Evolutionary conservation across 2,329 filamentous ascomycete genomes (phyloP), one percentile per base, ranked within the genome.

Genomic region (Hypomyces rosellus): DNA sequence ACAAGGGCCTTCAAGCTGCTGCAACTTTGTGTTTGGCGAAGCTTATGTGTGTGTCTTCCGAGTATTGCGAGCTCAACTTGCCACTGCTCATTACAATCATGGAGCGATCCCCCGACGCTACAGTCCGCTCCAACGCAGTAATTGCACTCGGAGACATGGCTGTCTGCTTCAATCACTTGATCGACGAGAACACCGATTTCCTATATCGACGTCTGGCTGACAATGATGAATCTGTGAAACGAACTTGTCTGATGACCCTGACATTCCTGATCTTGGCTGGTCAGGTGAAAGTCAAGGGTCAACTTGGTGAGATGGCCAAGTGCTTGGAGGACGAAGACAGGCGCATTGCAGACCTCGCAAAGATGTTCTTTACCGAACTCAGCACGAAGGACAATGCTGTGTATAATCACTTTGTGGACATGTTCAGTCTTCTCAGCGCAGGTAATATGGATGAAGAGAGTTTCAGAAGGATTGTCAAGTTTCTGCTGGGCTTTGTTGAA

Each of bases 321-420:
- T 99, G 93, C 59, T 79, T 99, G 30, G 93, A 99, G 69, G 93
- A 99, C 63, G 83, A 85, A n/a, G 95, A 99, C 64, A 90, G 91
- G 69, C 82, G 88, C 54, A 96, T 97, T 55, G 88, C 91, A 1
- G 93, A 99, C 64, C 79, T 99, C 63, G 89, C 90, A 13, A 80
- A 89, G 52, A 97, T 97, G 92, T 99, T 99, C 81, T 99, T 99
- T 69, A 92, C 89, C 0, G 93, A 99, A 69, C 79, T 99, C 49
- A 90, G 91, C 54, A 96, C 90, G 59, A 99, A 99, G 74, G 93
- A 99, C 67, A 99, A 99, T 64, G 93, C 93, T 2, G 89, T 99
- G 2, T 99, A 99, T 69, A 99, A 99, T 67, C 92, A 99, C 72
- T 99, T 99, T 69, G 90, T 99, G 25, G 93, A 99, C 65, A 97